Evolutionary conservation across 805 yeast genomes (phyloP).

Genomic region (Metschnikowia proteae): DNA sequence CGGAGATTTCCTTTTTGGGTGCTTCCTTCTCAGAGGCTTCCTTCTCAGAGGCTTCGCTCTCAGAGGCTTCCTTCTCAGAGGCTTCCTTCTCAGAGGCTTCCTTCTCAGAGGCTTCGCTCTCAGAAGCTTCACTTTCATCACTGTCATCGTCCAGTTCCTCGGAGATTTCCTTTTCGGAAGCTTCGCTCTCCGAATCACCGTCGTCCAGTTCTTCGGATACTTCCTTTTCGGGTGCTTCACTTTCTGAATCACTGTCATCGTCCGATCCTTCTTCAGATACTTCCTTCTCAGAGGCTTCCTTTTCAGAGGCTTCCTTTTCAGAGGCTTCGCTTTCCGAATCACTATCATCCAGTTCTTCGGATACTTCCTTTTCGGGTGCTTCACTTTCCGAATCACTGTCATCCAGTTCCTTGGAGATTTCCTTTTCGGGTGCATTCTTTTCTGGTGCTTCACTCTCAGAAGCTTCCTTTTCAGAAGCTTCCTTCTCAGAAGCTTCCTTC

Average conservation of each 20-base stretch:
- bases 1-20: too few species aligned
- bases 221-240: neutral
- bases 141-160: neutral
- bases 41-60: neutral
- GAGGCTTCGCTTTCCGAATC: neutral
- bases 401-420: neutral
- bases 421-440: neutral
- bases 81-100: too few species aligned
- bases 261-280: neutral
- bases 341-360: too few species aligned
- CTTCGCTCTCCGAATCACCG: neutral
- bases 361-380: neutral
- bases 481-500: too few species aligned
- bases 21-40: neutral
- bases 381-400: neutral
- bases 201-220: neutral
- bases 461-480: neutral
- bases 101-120: neutral
- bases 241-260: neutral
- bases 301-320: neutral
- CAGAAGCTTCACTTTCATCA: slow-evolving; percentile 1
- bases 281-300: neutral
- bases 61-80: too few species aligned
- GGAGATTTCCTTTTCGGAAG: neutral
- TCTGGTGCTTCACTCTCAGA: neutral